These are phyloP conservation scores for Vachellia pachyceras DNA, from an alignment of 306 rosid species.

Conservation along the genomic window DNA sequence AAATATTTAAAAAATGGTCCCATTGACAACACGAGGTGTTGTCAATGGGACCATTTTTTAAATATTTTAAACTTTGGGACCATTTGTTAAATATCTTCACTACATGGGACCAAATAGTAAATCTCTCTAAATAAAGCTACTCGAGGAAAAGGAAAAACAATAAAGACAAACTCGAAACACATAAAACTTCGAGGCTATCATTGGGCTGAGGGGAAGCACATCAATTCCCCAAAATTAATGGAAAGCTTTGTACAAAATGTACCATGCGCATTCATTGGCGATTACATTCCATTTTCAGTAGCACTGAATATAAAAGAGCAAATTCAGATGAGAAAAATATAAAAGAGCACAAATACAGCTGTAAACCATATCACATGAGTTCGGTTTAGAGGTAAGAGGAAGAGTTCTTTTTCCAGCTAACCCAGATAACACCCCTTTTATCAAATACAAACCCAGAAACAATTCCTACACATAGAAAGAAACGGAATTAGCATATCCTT, in stretches of 20 bases:
- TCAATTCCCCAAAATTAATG: conserved; percentile 17
- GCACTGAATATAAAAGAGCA: conserved; percentile 34
- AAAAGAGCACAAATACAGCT: conserved; percentile 44
- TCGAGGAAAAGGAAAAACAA: too few species aligned
- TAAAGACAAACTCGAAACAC: too few species aligned
- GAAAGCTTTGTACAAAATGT: background rate
- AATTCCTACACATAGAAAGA: conserved; percentile 27
- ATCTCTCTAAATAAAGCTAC: too few species aligned
- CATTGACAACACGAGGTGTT: too few species aligned
- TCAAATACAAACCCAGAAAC: conserved; percentile 48
- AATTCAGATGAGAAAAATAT: background rate
- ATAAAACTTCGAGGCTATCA: too few species aligned
- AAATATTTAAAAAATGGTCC: too few species aligned
- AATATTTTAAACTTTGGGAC: too few species aligned
- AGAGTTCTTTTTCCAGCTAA: conserved; percentile 42
- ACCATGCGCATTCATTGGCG: background rate
- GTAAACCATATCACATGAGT: conserved; percentile 45
- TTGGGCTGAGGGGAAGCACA: background rate
- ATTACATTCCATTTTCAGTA: conserved; percentile 37
- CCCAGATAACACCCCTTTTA: conserved; percentile 34
- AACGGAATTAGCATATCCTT: conserved; percentile 28
- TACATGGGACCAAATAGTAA: too few species aligned
- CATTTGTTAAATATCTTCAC: too few species aligned
- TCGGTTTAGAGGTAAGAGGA: conserved; percentile 47
- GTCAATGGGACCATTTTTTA: too few species aligned